Percentiles rank a stretch among this genome's conserved stretches.
Evolutionary conservation across 1,284 basidiomycete species (phyloP).

Genomic region (Wolfiporia cocos): DNA sequence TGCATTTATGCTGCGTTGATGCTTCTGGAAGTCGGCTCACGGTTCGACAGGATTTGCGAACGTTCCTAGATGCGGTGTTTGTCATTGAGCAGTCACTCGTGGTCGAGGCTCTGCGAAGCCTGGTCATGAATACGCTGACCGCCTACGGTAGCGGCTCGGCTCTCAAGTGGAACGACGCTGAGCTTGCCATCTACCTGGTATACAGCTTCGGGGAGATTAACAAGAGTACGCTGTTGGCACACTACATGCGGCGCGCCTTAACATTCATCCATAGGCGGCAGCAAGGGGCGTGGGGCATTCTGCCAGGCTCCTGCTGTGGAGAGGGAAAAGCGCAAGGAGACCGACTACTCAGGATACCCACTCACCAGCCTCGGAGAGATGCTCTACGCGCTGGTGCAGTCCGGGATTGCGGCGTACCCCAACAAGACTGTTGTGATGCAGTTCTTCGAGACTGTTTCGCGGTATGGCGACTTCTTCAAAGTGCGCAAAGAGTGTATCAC

Average conservation of each 20-base stretch:
- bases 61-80: slow-evolving; percentile 77
- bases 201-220: slow-evolving; percentile 94
- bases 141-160: slow-evolving; percentile 54
- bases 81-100: slow-evolving; percentile 81
- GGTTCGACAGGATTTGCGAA: slow-evolving; percentile 62
- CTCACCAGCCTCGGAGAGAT: slow-evolving; percentile 91
- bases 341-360: slow-evolving; percentile 82
- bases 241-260: background rate
- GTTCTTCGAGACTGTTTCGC: slow-evolving; percentile 89
- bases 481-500: slow-evolving; percentile 83
- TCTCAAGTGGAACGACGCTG: slow-evolving; percentile 90
- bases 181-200: slow-evolving; percentile 88
- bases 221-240: slow-evolving; percentile 46
- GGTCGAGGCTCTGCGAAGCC: slow-evolving; percentile 61
- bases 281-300: slow-evolving; percentile 73
- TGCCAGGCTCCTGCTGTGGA: slow-evolving; percentile 61
- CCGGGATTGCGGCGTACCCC: slow-evolving; percentile 79
- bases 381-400: slow-evolving; percentile 79
- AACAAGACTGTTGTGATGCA: slow-evolving; percentile 88
- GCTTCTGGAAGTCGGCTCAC: background rate
- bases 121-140: slow-evolving; percentile 70
- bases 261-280: slow-evolving; percentile 39
- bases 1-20: slow-evolving; percentile 7
- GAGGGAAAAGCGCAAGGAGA: slow-evolving; percentile 59
- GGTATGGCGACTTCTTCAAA: slow-evolving; percentile 97